Percentiles rank a stretch among this genome's conserved stretches.
Evolutionary conservation across 164 flowering plant species (phyloP).

Genomic region (Berberis vulgaris): DNA sequence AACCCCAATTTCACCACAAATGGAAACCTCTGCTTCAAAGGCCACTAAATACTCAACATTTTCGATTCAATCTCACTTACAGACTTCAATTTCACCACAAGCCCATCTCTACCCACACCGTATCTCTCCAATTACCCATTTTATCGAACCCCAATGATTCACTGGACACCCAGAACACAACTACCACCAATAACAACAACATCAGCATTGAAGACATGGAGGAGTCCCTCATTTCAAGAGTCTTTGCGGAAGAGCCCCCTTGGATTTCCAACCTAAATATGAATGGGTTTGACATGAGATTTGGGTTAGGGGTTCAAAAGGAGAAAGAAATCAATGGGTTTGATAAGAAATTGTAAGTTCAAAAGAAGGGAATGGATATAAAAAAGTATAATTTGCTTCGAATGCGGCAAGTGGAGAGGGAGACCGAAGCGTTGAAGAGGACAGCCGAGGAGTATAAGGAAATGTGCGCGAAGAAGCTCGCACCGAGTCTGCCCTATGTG

Average conservation of each 20-base stretch:
- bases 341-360: too few relatives aligned
- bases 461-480: conserved; percentile 74
- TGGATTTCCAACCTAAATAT: conserved; percentile 32
- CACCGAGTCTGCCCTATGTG: conserved; percentile 77
- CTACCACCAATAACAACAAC: too few relatives aligned
- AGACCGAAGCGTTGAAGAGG: conserved; percentile 87
- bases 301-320: conserved; percentile 9
- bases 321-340: background rate
- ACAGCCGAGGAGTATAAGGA: conserved; percentile 73
- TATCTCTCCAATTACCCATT: conserved; percentile 25
- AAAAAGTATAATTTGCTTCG: conserved; percentile 44
- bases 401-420: conserved; percentile 71
- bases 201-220: background rate
- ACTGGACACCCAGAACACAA: background rate
- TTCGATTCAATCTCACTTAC: conserved; percentile 10
- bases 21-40: conserved; percentile 4
- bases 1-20: conserved; percentile 9
- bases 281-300: conserved; percentile 20
- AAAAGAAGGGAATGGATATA: conserved; percentile 27
- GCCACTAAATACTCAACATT: conserved; percentile 4
- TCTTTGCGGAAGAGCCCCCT: conserved; percentile 62
- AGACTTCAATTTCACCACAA: conserved; percentile 2
- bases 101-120: conserved; percentile 6
- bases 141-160: conserved; percentile 22
- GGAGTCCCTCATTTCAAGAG: conserved; percentile 22